Evolutionary conservation across 2,329 filamentous ascomycete species (phyloP).

Genomic region (Aspergillus neotritici): DNA sequence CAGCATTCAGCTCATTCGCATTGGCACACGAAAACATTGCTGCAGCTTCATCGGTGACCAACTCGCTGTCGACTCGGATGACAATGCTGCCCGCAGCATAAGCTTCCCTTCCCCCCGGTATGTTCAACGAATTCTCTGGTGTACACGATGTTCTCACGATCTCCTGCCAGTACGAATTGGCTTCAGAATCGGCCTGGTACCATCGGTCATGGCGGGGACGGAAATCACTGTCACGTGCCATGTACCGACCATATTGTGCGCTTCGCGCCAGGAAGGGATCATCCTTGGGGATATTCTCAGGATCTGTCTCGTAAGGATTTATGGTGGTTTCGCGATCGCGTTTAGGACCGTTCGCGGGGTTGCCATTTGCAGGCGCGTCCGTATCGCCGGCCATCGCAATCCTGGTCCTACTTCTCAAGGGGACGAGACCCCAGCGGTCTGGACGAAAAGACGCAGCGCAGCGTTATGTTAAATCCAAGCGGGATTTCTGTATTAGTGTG

Average conservation of each 20-base stretch:
- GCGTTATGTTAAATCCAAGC: no score
- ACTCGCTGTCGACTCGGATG: constrained; percentile 31
- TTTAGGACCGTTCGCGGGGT: constrained; percentile 18
- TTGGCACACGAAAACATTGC: constrained; percentile 31
- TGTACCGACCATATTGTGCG: constrained; percentile 32
- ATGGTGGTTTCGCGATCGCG: constrained; percentile 7
- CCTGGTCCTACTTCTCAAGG: neutral
- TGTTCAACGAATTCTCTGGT: constrained; percentile 28
- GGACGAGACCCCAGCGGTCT: no score
- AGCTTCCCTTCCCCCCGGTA: constrained; percentile 25
- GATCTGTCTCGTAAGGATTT: constrained; percentile 34
- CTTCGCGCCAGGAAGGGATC: constrained; percentile 31
- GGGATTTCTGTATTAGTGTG: no score
- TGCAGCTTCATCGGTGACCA: constrained; percentile 20
- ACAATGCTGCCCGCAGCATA: constrained; percentile 35
- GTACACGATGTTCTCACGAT: constrained; percentile 28
- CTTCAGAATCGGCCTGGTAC: constrained; percentile 26
- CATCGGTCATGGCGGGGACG: constrained; percentile 30
- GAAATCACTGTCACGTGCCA: constrained; percentile 31
- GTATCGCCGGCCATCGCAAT: constrained; percentile 19
- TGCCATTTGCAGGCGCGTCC: constrained; percentile 14
- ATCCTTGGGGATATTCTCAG: constrained; percentile 25
- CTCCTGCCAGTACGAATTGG: constrained; percentile 32
- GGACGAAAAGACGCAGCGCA: neutral
- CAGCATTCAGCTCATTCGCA: constrained; percentile 33